Evolutionary conservation across 306 rosid species (phyloP), one percentile per base, ranked within the genome.

Genomic region (Quercus ilex): DNA sequence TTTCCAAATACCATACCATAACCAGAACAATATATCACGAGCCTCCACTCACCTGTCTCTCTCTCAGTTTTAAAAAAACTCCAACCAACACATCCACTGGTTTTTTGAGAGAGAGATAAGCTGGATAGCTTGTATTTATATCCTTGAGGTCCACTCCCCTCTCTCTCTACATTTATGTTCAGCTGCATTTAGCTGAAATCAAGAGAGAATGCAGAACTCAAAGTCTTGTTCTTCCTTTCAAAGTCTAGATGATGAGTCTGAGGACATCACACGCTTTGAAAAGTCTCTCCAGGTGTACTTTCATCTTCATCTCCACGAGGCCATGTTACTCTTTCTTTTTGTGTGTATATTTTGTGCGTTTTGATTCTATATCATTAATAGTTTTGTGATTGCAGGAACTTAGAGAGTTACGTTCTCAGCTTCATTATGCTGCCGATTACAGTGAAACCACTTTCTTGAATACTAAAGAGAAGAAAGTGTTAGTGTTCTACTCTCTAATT

Each of bases 341-440:
- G 68, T 12, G 71, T 8, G 55, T 71, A 4, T 67, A n/a, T 71
- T 46, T 28, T 51, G 21, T 17, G 1, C 41, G 21, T 30, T 35
- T 51, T 13, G 21, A 7, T 5, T 30, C 51, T 31, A 72, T 23
- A 28, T 11, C 8, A 3, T 30, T 12, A 62, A 4, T 9, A 3
- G 73, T 18, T 70, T 31, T 65, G 63, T 68, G 64, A 51, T 79
- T 69, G 71, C 77, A 95, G 99, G 98, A 91, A 71, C 85, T 92
- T 15, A 91, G 81, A 83, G 94, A 83, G 67, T 64, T 92, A 81
- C 82, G 92, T 77, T 80, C 89, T 71, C 98, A 95, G 89, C 96
- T 95, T 83, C 98, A 92, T 76, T 69, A 85, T 77, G 99, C 97
- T 57, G 99, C 99, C 59, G 99, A 95, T 82, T 89, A 86, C 67